These are phyloP conservation scores for Pseudozyma thailandica DNA, from an alignment of 1,284 basidiomycete genomes.

Conservation along the genomic window DNA sequence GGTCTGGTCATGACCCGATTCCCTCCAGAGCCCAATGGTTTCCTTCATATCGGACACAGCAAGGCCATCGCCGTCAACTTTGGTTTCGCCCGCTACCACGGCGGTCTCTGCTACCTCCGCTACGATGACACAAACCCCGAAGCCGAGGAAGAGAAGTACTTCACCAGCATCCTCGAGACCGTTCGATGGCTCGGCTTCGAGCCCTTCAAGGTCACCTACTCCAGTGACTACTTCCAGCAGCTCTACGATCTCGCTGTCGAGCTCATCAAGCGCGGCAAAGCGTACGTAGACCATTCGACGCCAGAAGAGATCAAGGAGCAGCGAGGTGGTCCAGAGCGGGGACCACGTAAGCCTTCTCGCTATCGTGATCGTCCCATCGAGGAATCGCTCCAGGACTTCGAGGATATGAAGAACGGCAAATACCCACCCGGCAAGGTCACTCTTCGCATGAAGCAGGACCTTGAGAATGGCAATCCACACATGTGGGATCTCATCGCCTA, in stretches of 20 bases:
- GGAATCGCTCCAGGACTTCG: conserved; percentile 88
- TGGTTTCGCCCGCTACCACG: conserved; percentile 91
- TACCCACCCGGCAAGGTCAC: conserved; percentile 91
- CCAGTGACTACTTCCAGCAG: conserved; percentile 93
- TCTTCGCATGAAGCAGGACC: conserved; percentile 96
- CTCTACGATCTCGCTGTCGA: conserved; percentile 91
- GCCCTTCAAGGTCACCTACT: conserved; percentile 99
- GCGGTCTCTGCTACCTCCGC: conserved; percentile 89
- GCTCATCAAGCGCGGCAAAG: conserved; percentile 88
- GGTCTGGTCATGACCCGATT: conserved; percentile 94
- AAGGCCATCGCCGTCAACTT: conserved; percentile 99
- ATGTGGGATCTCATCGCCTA: conserved; percentile 99
- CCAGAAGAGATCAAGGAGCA: conserved; percentile 91
- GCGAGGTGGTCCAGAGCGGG: conserved; percentile 83
- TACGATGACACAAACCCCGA: conserved; percentile 99
- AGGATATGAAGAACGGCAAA: conserved; percentile 89
- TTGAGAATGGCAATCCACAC: conserved; percentile 87
- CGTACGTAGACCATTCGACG: conserved; percentile 95
- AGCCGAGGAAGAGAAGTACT: conserved; percentile 94
- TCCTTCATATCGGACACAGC: conserved; percentile 92
- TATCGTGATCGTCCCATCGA: conserved; percentile 85
- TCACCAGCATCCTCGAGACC: conserved; percentile 94
- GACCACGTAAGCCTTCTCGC: conserved; percentile 83
- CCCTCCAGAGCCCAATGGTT: conserved; percentile 98
- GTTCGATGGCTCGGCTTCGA: conserved; percentile 97